A percentile compares a stretch with the other conserved stretches of the same genome.
Evolutionary conservation across 495 filamentous ascomycete genomes (phyloP).

Genomic region (Bathelium albidoporum): DNA sequence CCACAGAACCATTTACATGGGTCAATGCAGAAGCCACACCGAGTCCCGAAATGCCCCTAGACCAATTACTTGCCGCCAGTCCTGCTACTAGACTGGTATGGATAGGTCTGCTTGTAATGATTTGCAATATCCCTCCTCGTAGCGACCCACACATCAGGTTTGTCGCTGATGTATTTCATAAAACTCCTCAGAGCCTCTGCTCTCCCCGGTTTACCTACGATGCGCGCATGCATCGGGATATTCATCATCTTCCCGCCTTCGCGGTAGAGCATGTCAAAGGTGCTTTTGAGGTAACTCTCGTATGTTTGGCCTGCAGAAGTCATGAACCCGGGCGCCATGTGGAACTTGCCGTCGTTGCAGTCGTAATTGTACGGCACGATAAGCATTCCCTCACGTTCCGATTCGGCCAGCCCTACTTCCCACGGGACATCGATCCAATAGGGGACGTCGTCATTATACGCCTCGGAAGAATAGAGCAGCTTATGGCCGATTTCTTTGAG

Average conservation of each 20-base stretch:
- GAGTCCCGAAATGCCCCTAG: background rate
- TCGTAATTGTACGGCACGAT: slow-evolving; percentile 26
- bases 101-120: slow-evolving; percentile 23
- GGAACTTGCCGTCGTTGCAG: slow-evolving; percentile 28
- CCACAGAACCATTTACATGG: background rate
- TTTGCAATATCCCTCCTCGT: slow-evolving; percentile 25
- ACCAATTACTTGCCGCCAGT: slow-evolving; percentile 5
- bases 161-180: slow-evolving; percentile 25
- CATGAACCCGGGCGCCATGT: slow-evolving; percentile 26
- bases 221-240: slow-evolving; percentile 24
- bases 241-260: slow-evolving; percentile 31
- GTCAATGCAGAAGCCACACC: background rate
- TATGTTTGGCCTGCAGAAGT: slow-evolving; percentile 20
- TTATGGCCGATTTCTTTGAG: slow-evolving; percentile 21
- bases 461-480: slow-evolving; percentile 22
- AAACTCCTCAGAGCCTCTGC: slow-evolving; percentile 25
- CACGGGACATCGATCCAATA: slow-evolving; percentile 28
- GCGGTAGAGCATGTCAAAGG: slow-evolving; percentile 26
- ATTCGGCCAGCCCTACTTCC: slow-evolving; percentile 18
- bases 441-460: slow-evolving; percentile 29
- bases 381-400: slow-evolving; percentile 24
- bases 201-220: slow-evolving; percentile 25
- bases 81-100: slow-evolving; percentile 20
- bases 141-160: slow-evolving; percentile 27
- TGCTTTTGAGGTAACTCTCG: slow-evolving; percentile 24